Evolutionary conservation across 129 eudicot genomes (phyloP), one percentile per base, ranked within the genome.

Genomic region (Chrysanthemum makinoi): DNA sequence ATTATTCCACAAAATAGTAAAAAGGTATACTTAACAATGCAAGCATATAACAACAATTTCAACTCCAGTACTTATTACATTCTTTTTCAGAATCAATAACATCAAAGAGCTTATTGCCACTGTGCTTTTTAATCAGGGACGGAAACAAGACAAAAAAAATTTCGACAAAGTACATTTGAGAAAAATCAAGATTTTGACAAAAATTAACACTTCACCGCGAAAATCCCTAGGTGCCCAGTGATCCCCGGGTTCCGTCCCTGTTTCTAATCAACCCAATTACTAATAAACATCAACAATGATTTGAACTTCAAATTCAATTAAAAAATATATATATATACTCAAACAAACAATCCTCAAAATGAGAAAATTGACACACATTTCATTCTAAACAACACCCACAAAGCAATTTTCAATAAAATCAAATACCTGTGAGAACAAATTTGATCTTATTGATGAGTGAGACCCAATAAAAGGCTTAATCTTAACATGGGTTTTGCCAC

Each of bases 401-500:
- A 69, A 10, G 8, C 15, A 4, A 58, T 39, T 68, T 46, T 48
- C 0, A 50, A 76, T 69, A 63, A 14, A 53, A 53, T 68, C 58
- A n/a, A 50, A 15, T 9, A 88, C 95, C 77, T 85, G 83, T 44
- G 84, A 82, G 53, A 50, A 81, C 61, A 75, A 61, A 60, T 49
- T 80, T 46, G 85, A 56, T 59, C 75, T 73, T 74, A 70, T 72
- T 74, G 75, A 39, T 72, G 87, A 78, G 16, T 80, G 80, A 28
- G 77, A 75, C 13, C 90, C 90, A 10, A 79, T 55, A 69, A 81
- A 80, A 18, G 88, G 89, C 62, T 87, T 87, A 74, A 86, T 73
- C 85, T 81, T 84, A 50, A 79, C 66, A 30, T 72, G 84, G 54
- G 79, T 63, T 81, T 72, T 72, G 73, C 75, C 77, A 18, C 73